Percentiles rank a stretch among this genome's conserved stretches.
Evolutionary conservation across 2,329 filamentous ascomycete species (phyloP).

Genomic region (Aureobasidium mangrovei): DNA sequence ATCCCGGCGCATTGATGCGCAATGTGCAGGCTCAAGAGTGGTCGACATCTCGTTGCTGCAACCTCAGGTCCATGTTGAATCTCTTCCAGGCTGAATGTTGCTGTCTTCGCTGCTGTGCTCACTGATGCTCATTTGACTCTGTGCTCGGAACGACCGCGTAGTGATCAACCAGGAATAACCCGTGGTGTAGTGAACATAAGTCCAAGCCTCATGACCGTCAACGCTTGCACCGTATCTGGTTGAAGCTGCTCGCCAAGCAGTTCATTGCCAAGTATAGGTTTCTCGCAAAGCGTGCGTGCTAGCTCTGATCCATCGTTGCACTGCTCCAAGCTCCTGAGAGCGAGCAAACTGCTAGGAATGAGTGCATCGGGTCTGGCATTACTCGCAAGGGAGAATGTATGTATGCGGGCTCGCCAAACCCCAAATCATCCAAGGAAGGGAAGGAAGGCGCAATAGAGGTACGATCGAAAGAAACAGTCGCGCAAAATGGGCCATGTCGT

Average conservation of each 20-base stretch:
- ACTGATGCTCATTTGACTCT: constrained; percentile 32
- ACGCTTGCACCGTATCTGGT: constrained; percentile 27
- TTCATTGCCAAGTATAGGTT: constrained; percentile 12
- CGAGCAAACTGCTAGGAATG: constrained; percentile 18
- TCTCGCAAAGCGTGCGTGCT: constrained; percentile 32
- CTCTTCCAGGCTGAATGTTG: background rate
- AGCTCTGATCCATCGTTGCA: constrained; percentile 46
- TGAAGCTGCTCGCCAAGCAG: constrained; percentile 18
- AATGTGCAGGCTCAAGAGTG: background rate
- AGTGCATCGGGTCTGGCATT: constrained; percentile 13
- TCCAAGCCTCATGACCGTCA: constrained; percentile 24
- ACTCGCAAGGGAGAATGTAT: background rate
- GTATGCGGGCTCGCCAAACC: background rate
- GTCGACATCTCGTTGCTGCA: background rate
- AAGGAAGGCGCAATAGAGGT: constrained; percentile 7
- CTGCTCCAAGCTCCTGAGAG: constrained; percentile 30
- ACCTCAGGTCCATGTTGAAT: no score
- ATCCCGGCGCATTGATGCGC: background rate
- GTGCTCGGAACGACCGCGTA: background rate
- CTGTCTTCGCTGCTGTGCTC: constrained; percentile 40
- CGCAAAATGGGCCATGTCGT: constrained; percentile 26
- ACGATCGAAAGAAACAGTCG: constrained; percentile 20
- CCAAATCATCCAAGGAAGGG: constrained; percentile 1
- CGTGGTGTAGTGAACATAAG: background rate
- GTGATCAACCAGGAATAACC: background rate